Evolutionary conservation across 2,329 filamentous ascomycete species (phyloP).

Genomic region (Ilyonectria mors-panacis): DNA sequence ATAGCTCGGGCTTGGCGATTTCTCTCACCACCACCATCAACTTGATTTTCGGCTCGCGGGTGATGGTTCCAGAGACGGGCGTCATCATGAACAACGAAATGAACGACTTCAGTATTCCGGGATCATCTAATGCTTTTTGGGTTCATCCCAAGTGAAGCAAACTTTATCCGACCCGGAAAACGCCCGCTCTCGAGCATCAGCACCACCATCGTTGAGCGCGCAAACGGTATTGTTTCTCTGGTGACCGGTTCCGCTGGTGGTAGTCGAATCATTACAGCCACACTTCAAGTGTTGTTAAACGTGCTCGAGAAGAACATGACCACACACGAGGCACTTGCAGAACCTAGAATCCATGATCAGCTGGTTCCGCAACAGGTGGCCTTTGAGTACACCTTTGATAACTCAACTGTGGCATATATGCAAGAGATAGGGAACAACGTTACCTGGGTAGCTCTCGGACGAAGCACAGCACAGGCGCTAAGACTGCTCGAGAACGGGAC

Average conservation of each 20-base stretch:
- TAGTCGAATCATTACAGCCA: slow-evolving; percentile 86
- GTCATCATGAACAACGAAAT: slow-evolving; percentile 78
- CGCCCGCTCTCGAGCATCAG: slow-evolving; percentile 84
- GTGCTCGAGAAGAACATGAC: slow-evolving; percentile 78
- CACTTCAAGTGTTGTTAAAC: slow-evolving; percentile 82
- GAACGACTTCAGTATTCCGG: slow-evolving; percentile 85
- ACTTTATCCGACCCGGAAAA: slow-evolving; percentile 84
- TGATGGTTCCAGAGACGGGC: slow-evolving; percentile 87
- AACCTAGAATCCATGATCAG: slow-evolving; percentile 87
- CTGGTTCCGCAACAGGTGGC: slow-evolving; percentile 77
- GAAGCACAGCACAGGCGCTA: slow-evolving; percentile 82
- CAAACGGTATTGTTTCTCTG: slow-evolving; percentile 78
- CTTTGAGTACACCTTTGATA: slow-evolving; percentile 83
- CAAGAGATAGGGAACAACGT: slow-evolving; percentile 79
- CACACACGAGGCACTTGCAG: slow-evolving; percentile 73
- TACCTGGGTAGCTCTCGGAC: slow-evolving; percentile 75
- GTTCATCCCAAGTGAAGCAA: slow-evolving; percentile 80
- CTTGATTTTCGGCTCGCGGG: slow-evolving; percentile 80
- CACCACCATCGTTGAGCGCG: slow-evolving; percentile 81
- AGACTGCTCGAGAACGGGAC: slow-evolving; percentile 72
- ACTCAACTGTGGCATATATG: slow-evolving; percentile 78
- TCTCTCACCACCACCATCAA: slow-evolving; percentile 88
- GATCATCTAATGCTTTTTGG: slow-evolving; percentile 82
- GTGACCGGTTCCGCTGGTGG: slow-evolving; percentile 86
- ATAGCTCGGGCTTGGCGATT: slow-evolving; percentile 79